Evolutionary conservation across 148 eudicot species (phyloP).

Genomic region (Cornus kousa): DNA sequence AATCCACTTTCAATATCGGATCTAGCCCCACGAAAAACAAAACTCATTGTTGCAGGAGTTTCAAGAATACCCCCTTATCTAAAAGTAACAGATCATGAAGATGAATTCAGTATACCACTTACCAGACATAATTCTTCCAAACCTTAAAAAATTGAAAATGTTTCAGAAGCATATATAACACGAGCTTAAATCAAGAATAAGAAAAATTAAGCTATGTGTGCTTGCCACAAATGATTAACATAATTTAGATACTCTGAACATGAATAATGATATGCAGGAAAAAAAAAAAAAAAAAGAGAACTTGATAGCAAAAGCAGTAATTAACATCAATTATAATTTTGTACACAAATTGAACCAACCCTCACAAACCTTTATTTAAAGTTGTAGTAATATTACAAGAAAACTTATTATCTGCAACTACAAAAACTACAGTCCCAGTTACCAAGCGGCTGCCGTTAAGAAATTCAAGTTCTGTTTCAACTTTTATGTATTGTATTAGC

Average conservation of each 20-base stretch:
- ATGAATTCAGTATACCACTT: background rate
- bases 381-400: background rate
- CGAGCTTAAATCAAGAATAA: constrained; percentile 2
- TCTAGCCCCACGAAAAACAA: constrained; percentile 31
- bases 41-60: constrained; percentile 21
- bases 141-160: background rate
- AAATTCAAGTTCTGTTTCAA: background rate
- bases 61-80: background rate
- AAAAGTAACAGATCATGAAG: background rate
- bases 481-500: background rate
- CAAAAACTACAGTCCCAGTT: background rate
- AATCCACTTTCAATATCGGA: constrained; percentile 30
- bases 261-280: background rate
- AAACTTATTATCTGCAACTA: constrained; percentile 4
- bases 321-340: background rate
- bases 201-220: background rate
- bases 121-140: background rate
- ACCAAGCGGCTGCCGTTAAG: background rate
- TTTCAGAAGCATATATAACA: background rate
- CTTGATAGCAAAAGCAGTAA: background rate
- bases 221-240: background rate
- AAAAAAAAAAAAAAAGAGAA: constrained; percentile 1
- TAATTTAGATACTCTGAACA: background rate
- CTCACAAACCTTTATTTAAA: background rate
- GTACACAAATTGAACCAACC: background rate